Evolutionary conservation across 1,139 yeast genomes (phyloP).

Genomic region (Debaryomyces udenii): DNA sequence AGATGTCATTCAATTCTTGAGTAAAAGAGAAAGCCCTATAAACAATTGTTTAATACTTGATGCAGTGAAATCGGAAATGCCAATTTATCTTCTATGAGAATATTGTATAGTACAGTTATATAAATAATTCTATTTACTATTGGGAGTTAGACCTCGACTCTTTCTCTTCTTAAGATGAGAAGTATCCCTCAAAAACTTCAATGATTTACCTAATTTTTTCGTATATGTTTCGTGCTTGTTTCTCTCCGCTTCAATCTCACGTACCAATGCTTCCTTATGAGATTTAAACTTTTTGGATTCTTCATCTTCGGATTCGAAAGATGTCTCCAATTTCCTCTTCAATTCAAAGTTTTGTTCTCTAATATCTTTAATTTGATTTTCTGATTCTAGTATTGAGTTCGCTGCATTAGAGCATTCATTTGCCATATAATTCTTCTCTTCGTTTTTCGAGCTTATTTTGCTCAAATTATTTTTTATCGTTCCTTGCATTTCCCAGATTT

Average conservation of each 20-base stretch:
- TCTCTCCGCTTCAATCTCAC: conserved; percentile 28
- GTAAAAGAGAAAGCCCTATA: conserved; percentile 77
- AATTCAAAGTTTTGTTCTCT: conserved; percentile 28
- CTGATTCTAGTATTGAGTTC: conserved; percentile 56
- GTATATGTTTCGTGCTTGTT: conserved; percentile 28
- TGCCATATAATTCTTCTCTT: conserved; percentile 68
- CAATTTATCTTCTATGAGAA: conserved; percentile 58
- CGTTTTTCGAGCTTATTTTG: conserved; percentile 37
- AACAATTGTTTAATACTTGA: conserved; percentile 81
- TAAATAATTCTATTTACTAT: conserved; percentile 14
- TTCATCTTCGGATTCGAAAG: conserved; percentile 25
- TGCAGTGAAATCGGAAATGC: conserved; percentile 72
- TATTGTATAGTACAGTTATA: too few species aligned
- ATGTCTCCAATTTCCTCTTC: conserved; percentile 33
- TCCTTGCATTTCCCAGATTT: conserved; percentile 44
- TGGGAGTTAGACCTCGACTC: conserved; percentile 45
- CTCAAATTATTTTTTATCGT: conserved; percentile 40
- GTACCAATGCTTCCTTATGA: conserved; percentile 26
- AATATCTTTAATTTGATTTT: conserved; percentile 39
- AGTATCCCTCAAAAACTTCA: conserved; percentile 43
- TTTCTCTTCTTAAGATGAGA: conserved; percentile 49
- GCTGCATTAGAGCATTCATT: conserved; percentile 66
- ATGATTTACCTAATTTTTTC: conserved; percentile 36
- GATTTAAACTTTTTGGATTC: conserved; percentile 27
- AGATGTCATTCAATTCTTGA: conserved; percentile 81